Evolutionary conservation across 345 rosid species (phyloP).

Genomic region (Citrus australasica): DNA sequence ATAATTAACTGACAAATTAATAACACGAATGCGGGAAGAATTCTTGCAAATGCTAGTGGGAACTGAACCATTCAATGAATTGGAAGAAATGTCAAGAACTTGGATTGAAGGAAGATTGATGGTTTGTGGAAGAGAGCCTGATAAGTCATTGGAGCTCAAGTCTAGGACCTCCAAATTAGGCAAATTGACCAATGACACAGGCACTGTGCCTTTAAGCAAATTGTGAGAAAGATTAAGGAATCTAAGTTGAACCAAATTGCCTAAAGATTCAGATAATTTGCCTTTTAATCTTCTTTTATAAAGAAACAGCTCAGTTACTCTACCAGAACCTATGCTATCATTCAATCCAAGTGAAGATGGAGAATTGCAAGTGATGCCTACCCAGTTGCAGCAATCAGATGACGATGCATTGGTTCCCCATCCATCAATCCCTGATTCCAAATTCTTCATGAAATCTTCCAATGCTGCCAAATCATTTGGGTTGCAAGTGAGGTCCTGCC

Average conservation of each 20-base stretch:
- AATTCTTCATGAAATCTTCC: constrained; percentile 31
- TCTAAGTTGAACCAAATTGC: constrained; percentile 40
- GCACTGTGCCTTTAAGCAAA: constrained; percentile 42
- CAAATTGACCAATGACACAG: constrained; percentile 46
- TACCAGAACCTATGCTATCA: constrained; percentile 21
- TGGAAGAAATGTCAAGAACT: constrained; percentile 46
- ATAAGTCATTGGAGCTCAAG: constrained; percentile 53
- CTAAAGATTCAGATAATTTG: constrained; percentile 41
- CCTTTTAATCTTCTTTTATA: constrained; percentile 39
- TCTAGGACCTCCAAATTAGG: constrained; percentile 45
- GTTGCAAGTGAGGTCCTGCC: constrained; percentile 45
- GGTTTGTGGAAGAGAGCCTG: constrained; percentile 39
- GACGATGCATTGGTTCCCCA: constrained; percentile 41
- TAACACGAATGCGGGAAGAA: constrained; percentile 27
- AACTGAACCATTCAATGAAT: constrained; percentile 39
- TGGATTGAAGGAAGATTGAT: constrained; percentile 42
- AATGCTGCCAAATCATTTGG: constrained; percentile 49
- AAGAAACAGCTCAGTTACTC: constrained; percentile 50
- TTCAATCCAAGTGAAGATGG: constrained; percentile 34
- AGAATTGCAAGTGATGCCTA: constrained; percentile 52
- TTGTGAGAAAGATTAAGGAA: constrained; percentile 61
- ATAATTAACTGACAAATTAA: constrained; percentile 50
- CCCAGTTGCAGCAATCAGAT: constrained; percentile 58
- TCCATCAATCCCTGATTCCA: constrained; percentile 35
- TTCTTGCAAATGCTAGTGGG: constrained; percentile 51